Base-by-base conservation (phyloP, 345 rosid species). In the Rhodamnia rubescens region DNA sequence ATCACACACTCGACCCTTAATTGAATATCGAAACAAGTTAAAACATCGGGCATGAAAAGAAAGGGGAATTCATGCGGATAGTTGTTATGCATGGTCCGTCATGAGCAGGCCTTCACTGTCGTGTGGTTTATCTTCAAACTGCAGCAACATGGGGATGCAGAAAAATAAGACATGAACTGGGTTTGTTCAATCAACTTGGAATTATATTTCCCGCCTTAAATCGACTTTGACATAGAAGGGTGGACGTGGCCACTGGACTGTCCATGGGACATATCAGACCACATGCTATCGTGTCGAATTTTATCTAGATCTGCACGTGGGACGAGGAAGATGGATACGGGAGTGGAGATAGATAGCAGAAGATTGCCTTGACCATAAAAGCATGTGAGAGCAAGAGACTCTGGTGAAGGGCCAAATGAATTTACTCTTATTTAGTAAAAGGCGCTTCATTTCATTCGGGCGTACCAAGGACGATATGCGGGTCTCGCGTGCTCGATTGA, bases 391-490 rank as follows among this genome's bases (percentile, higher is more conserved):
- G 80, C 47, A 69, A 36, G 47, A 69, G 80, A 69, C 22, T 36
- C 18, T 69, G 80, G 7, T 36, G 3, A 69, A 36, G 80, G 80
- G 14, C 26, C 47, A 69, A 18, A 69, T 69, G 21, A 36, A 18
- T 69, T 44, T 36, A 26, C 36, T 69, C 78, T 32, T 16, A 32
- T 42, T 42, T 42, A 36, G 40, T 36, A 16, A 32, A 64, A 16
- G 75, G 44, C 44, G 32, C 15, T 32, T 64, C 75, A 64, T 32
- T 8, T 29, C 55, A 4, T 36, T 36, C 3, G 5, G 54, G 42
- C 10, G 11, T 29, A 61, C 14, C 21, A 0, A 64, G 16, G 6
- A 11, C 1, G 40, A 0, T 1, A 4, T 2, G 5, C 12, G 11
- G 8, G 21, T 64, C 44, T 64, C 12, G 4, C 24, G 0, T 8